Conservation (phyloP, 2,329 filamentous ascomycete genomes). For the Tolypocladium album region DNA sequence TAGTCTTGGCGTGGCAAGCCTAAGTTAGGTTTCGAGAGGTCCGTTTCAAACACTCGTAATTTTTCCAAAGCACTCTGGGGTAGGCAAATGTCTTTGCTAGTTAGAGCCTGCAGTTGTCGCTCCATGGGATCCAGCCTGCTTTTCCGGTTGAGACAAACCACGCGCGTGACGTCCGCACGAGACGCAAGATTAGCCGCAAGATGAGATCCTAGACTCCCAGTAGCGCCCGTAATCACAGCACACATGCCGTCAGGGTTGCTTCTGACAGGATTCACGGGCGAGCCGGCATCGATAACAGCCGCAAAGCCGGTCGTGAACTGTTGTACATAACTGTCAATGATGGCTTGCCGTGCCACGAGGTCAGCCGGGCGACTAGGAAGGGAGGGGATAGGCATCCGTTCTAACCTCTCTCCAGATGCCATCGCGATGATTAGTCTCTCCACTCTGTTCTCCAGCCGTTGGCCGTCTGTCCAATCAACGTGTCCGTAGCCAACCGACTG, state of each 20-base stretch:
- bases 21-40: constrained; percentile 20
- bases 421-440: constrained; percentile 4
- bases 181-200: constrained; percentile 17
- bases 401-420: not conserved
- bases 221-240: constrained; percentile 25
- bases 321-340: not conserved
- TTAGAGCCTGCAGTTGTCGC: not conserved
- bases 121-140: not conserved
- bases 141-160: constrained; percentile 35
- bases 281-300: not conserved
- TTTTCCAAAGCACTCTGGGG: not conserved
- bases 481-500: constrained; percentile 4
- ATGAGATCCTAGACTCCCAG: constrained; percentile 26
- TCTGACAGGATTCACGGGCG: not conserved
- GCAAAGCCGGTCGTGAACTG: not conserved
- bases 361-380: not conserved
- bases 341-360: not conserved
- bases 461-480: constrained; percentile 7
- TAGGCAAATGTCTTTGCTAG: not conserved
- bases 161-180: constrained; percentile 11
- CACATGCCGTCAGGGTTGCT: not conserved
- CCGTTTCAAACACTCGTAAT: not conserved
- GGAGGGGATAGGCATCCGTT: not conserved
- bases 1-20: constrained; percentile 29
- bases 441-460: not conserved